Conservation (phyloP, 2,329 filamentous ascomycete species). For the Pleomassaria siparia region DNA sequence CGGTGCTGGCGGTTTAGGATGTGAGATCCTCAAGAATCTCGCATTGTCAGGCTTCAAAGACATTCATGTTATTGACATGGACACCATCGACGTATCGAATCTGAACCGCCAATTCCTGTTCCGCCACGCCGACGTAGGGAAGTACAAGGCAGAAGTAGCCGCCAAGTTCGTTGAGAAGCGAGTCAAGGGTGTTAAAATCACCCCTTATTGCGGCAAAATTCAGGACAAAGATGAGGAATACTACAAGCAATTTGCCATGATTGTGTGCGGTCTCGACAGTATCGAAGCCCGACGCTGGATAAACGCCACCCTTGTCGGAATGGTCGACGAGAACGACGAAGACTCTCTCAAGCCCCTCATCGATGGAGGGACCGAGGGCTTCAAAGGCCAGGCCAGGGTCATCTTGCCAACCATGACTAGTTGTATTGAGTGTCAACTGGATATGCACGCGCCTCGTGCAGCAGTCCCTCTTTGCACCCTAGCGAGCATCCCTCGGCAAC, state of each 20-base stretch:
- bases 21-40: conserved; percentile 94
- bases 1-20: conserved; percentile 90
- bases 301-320: conserved; percentile 86
- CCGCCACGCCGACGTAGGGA: conserved; percentile 86
- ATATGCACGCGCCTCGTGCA: conserved; percentile 97
- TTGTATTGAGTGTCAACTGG: conserved; percentile 96
- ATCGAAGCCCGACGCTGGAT: conserved; percentile 99
- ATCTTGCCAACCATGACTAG: conserved; percentile 90
- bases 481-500: conserved; percentile 92
- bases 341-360: conserved; percentile 92
- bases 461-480: conserved; percentile 95
- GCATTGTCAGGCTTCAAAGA: conserved; percentile 94
- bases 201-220: conserved; percentile 89
- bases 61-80: conserved; percentile 99
- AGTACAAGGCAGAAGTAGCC: conserved; percentile 89
- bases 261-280: conserved; percentile 93
- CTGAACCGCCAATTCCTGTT: conserved; percentile 98
- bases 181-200: conserved; percentile 89
- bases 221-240: conserved; percentile 96
- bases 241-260: conserved; percentile 93
- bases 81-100: conserved; percentile 98
- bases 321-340: conserved; percentile 80
- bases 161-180: conserved; percentile 87
- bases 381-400: conserved; percentile 95
- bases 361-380: conserved; percentile 95